Percentiles rank a stretch among this genome's conserved stretches.
Evolutionary conservation across 164 flowering plant species (phyloP).

Genomic region (Hamamelis virginiana): DNA sequence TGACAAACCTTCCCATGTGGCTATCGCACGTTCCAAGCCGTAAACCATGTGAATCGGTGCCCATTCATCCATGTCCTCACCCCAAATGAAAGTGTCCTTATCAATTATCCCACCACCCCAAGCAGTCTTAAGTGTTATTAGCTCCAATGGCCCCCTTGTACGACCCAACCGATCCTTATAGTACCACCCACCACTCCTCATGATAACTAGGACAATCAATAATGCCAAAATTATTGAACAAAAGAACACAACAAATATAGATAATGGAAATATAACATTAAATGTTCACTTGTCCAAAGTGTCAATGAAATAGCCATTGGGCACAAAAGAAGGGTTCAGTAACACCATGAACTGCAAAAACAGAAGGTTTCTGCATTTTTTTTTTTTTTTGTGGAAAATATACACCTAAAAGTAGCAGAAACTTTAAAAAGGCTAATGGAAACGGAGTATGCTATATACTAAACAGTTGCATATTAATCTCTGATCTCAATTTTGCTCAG

Average conservation of each 20-base stretch:
- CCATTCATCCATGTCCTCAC: conserved; percentile 99
- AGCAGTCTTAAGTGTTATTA: conserved; percentile 82
- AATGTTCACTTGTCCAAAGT: background rate
- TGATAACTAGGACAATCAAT: conserved; percentile 55
- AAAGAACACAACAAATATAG: background rate
- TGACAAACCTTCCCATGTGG: conserved; percentile 94
- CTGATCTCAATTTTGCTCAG: background rate
- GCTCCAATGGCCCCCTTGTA: conserved; percentile 81
- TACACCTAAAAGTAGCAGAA: too few species aligned
- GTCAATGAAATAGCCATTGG: background rate
- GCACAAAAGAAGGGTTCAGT: background rate
- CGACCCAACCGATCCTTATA: conserved; percentile 96
- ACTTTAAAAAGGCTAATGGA: background rate
- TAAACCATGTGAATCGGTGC: conserved; percentile 93
- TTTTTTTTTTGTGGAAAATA: too few species aligned
- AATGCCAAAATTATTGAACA: background rate
- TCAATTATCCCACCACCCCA: conserved; percentile 96
- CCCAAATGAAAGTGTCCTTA: conserved; percentile 90
- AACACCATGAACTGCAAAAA: background rate
- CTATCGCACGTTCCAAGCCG: conserved; percentile 86
- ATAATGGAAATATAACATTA: background rate
- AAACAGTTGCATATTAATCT: background rate
- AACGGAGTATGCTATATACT: background rate
- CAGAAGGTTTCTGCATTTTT: too few species aligned
- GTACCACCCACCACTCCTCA: conserved; percentile 78